Base-by-base conservation (phyloP, 768 basidiomycete species). In the Rubroboletus pulcherrimus region DNA sequence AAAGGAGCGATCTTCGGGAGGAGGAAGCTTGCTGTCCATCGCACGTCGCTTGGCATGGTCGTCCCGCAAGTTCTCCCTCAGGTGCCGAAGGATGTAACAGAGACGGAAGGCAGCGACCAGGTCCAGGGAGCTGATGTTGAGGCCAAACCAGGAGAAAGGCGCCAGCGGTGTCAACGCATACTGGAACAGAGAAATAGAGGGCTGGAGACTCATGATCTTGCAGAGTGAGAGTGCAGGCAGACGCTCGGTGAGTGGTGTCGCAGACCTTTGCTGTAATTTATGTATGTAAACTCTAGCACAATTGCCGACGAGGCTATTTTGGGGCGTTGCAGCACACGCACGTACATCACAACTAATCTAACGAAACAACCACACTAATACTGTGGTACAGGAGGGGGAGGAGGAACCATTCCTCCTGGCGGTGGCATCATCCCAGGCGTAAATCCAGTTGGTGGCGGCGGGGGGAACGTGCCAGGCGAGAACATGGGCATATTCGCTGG, bases 381-480 rank as follows among this genome's bases (percentile, higher is more conserved):
- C 58, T 68, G 69, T 35, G 71, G 68, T 49, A 69, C 62, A 55
- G 66, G 83, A 38, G 77, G 77, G 14, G 78, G 80, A 34, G 82
- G 79, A 31, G 77, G 68, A 10, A 70, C 63, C 70, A 77, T 73
- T 47, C 65, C 73, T 63, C 63, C 73, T 51, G 56, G 64, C 55
- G 62, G 63, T 34, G 62, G 58, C 64, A 71, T 74, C 64, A 71
- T 70, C 4, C 77, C 78, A 53, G 80, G 81, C 51, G 79, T 77
- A 67, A 86, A 90, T 5, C 87, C 88, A 62, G 84, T 77, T 10
- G 84, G 83, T 1, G 86, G 86, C 3, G 85, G 86, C 3, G 83
- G 81, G 29, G 83, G 81, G 50, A 77, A 80, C n/a, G 76, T 71
- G 19, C 77, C 76, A 44, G 66, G 64, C 6, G 73, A 71, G 70